Base-by-base conservation (phyloP, 345 rosid species). In the Garcia nutans region DNA sequence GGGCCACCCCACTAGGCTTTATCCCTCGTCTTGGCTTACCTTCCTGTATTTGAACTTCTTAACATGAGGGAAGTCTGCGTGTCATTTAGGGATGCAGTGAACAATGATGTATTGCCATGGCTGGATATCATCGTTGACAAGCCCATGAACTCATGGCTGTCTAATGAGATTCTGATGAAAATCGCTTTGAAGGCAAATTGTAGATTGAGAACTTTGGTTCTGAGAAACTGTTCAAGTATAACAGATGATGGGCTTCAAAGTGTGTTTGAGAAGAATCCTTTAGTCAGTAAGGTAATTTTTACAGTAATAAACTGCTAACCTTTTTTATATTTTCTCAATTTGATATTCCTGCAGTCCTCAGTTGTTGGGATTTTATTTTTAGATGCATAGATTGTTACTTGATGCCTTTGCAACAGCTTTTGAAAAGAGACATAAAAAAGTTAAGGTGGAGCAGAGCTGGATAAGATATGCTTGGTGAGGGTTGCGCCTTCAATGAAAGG, bases 161-260 rank as follows among this genome's bases (percentile, higher is more conserved):
- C 86, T 10, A 89, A 89, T 72, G 86, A 88, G 55, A 82, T 77
- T 72, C 85, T 93, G 49, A 42, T 70, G 50, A 72, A 83, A 47
- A 13, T 93, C 45, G 45, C 90, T 71, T 82, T 88, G 0, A 89
- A 81, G 74, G 88, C 91, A 2, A 68, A 84, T 22, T 94, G 91
- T 10, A 89, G 81, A 71, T 73, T 95, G 28, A 84, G 77, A 47
- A 83, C 75, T 72, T 77, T 91, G 72, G 76, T 71, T 56, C 84
- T 93, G 10, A 76, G 82, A 6, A 78, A 80, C 37, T 95, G 94
- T 80, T 49, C 47, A 3, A 81, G 79, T 41, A 69, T 93, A 41
- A 89, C 92, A n/a, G 89, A 91, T 76, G 86, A 79, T 45, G 96
- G 91, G 4, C 89, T 95, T 41, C 86, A 74, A 13, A 75, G 79